A percentile compares a stretch with the other conserved stretches of the same genome.
Conservation (phyloP, 2,329 filamentous ascomycete species). For the Calonectria pseudoreteaudii region DNA sequence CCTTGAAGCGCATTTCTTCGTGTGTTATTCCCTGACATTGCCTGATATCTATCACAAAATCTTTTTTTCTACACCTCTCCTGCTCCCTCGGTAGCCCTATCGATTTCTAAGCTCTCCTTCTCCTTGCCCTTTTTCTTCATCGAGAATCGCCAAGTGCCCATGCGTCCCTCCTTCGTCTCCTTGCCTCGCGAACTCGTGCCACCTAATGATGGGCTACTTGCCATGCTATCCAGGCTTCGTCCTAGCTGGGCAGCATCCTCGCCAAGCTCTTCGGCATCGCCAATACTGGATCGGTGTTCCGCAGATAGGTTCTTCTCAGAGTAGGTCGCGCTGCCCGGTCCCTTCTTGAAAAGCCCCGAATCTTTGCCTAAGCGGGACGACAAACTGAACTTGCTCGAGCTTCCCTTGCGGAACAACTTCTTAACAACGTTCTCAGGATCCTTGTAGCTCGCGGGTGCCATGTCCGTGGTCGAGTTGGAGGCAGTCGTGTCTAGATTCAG, state of each 20-base stretch:
- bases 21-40: constrained; percentile 28
- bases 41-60: constrained; percentile 26
- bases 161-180: constrained; percentile 58
- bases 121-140: constrained; percentile 71
- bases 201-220: constrained; percentile 68
- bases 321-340: constrained; percentile 66
- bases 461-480: constrained; percentile 69
- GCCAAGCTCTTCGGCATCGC: constrained; percentile 64
- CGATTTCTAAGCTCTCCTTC: constrained; percentile 67
- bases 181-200: constrained; percentile 59
- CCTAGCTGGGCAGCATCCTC: constrained; percentile 59
- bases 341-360: constrained; percentile 68
- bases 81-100: constrained; percentile 51
- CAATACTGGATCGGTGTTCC: constrained; percentile 68
- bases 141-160: constrained; percentile 66
- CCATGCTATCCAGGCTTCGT: constrained; percentile 67
- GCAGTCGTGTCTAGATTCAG: constrained; percentile 65
- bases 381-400: constrained; percentile 74
- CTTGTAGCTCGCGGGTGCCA: constrained; percentile 57
- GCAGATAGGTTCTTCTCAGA: constrained; percentile 68
- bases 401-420: constrained; percentile 74
- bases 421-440: constrained; percentile 69
- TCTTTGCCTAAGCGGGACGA: constrained; percentile 68
- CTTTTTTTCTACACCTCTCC: constrained; percentile 23
- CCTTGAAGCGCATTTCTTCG: neutral